Evolutionary conservation across 768 basidiomycete species (phyloP).

Genomic region (Tremella yokohamensis): DNA sequence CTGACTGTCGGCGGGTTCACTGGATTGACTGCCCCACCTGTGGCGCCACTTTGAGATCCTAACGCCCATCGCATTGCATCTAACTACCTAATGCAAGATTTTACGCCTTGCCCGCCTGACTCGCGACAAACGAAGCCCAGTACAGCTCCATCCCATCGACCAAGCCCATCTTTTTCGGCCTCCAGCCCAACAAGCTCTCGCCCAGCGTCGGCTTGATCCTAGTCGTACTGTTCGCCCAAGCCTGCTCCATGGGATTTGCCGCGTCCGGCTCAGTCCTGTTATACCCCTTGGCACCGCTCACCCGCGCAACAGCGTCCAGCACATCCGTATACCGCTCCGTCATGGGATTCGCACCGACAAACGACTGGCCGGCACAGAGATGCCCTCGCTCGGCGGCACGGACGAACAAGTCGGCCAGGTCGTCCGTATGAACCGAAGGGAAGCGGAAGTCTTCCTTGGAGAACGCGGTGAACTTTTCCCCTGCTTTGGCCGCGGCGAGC

Average conservation of each 20-base stretch:
- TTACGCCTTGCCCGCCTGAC: too few species aligned
- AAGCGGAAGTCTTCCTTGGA: slow-evolving; percentile 47
- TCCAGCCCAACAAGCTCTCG: slow-evolving; percentile 55
- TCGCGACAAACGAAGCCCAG: slow-evolving; percentile 27
- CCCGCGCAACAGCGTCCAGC: slow-evolving; percentile 51
- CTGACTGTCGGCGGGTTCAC: too few species aligned
- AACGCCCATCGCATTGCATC: too few species aligned
- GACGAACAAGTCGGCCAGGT: slow-evolving; percentile 55
- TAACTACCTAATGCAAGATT: too few species aligned
- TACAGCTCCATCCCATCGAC: slow-evolving; percentile 56
- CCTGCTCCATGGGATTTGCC: too few species aligned
- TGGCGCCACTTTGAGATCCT: too few species aligned
- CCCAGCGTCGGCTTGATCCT: slow-evolving; percentile 25
- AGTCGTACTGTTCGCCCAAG: too few species aligned
- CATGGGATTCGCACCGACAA: slow-evolving; percentile 54
- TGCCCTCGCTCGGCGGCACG: slow-evolving; percentile 53
- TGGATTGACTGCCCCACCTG: too few species aligned
- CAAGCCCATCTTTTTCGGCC: slow-evolving; percentile 53
- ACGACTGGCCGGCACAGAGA: slow-evolving; percentile 52
- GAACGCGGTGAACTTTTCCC: slow-evolving; percentile 49
- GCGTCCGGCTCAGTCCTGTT: slow-evolving; percentile 44
- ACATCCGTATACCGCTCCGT: slow-evolving; percentile 55
- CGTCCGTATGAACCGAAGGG: slow-evolving; percentile 54
- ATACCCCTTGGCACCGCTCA: slow-evolving; percentile 53
- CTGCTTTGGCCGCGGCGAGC: slow-evolving; percentile 41